Conservation (phyloP, 2,329 filamentous ascomycete species). For the Paecilomyces dactylethromorphus region DNA sequence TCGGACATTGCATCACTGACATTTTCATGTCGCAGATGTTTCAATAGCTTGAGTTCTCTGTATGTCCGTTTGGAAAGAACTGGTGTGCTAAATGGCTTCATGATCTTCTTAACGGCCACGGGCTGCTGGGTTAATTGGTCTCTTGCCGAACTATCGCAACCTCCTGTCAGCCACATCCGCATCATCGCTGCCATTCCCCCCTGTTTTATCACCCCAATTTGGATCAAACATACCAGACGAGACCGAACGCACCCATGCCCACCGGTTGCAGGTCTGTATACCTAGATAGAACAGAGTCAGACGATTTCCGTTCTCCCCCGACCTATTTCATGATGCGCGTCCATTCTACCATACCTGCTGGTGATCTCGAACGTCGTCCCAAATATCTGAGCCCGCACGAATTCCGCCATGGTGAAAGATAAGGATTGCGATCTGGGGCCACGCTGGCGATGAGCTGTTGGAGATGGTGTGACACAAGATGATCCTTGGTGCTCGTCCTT, state of each 20-base stretch:
- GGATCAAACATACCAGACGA: slow-evolving; percentile 71
- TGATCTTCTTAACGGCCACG: slow-evolving; percentile 99
- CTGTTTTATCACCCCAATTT: slow-evolving; percentile 7
- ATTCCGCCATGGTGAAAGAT: slow-evolving; percentile 79
- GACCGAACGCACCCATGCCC: slow-evolving; percentile 96
- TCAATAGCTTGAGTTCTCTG: slow-evolving; percentile 92
- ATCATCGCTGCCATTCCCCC: slow-evolving; percentile 3
- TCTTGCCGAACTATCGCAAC: slow-evolving; percentile 69
- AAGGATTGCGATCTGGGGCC: background rate
- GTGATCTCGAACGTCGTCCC: slow-evolving; percentile 99
- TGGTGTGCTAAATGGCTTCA: slow-evolving; percentile 99
- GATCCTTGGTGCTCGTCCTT: background rate
- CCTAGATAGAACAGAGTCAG: slow-evolving; percentile 44
- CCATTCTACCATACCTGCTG: slow-evolving; percentile 63
- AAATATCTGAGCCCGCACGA: slow-evolving; percentile 98
- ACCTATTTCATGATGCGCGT: background rate
- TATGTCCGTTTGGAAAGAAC: slow-evolving; percentile 97
- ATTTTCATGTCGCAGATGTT: slow-evolving; percentile 94
- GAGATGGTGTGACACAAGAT: background rate
- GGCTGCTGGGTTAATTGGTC: slow-evolving; percentile 96
- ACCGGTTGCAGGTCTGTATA: slow-evolving; percentile 98
- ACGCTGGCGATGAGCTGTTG: background rate
- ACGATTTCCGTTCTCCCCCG: slow-evolving; percentile 4
- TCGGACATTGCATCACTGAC: slow-evolving; percentile 44
- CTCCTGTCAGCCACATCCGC: slow-evolving; percentile 11